Evolutionary conservation across 2,329 filamentous ascomycete genomes (phyloP).

Genomic region (Zelopaecilomyces penicillatus): DNA sequence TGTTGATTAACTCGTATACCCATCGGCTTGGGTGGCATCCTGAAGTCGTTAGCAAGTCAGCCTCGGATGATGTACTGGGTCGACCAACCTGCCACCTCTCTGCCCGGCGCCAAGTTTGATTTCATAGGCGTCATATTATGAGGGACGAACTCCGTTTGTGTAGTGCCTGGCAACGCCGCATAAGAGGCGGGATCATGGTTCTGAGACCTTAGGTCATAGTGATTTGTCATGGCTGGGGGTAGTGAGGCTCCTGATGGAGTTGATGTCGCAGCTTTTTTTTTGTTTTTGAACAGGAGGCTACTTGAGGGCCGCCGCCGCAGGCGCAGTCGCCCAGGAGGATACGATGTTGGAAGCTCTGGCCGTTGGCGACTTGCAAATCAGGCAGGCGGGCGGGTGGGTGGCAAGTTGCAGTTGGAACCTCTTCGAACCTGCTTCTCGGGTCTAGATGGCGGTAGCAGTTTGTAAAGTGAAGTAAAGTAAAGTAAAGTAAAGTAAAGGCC

Average conservation of each 20-base stretch:
- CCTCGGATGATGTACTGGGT: neutral
- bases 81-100: constrained; percentile 20
- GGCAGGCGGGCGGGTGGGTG: too few species aligned
- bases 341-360: too few species aligned
- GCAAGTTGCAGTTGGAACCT: too few species aligned
- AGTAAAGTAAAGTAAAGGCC: too few species aligned
- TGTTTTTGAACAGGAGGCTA: too few species aligned
- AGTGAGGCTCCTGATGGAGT: neutral
- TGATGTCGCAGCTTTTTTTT: neutral
- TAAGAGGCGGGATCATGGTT: constrained; percentile 21
- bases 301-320: too few species aligned
- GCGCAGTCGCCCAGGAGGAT: too few species aligned
- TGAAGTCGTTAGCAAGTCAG: constrained; percentile 12
- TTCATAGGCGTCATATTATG: constrained; percentile 26
- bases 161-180: constrained; percentile 24
- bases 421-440: too few species aligned
- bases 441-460: too few species aligned
- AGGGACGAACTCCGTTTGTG: constrained; percentile 18
- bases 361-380: too few species aligned
- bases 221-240: constrained; percentile 16
- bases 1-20: constrained; percentile 32
- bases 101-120: constrained; percentile 16
- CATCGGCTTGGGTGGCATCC: constrained; percentile 33
- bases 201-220: constrained; percentile 20
- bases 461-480: too few species aligned